Evolutionary conservation across 1,139 yeast species (phyloP).

Genomic region (Nakaseomyces nivariensis): DNA sequence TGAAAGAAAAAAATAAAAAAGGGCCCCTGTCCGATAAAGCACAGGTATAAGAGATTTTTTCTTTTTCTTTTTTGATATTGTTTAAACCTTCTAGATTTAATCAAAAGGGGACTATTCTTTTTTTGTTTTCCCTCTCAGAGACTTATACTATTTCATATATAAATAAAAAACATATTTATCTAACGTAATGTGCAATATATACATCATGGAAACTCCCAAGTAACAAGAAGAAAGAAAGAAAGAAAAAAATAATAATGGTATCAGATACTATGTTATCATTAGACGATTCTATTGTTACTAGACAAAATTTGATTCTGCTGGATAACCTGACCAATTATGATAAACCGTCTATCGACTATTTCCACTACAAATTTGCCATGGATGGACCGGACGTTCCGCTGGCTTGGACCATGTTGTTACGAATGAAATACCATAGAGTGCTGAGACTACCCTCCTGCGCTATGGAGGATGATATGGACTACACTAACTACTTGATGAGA

Average conservation of each 20-base stretch:
- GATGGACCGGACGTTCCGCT: constrained; percentile 13
- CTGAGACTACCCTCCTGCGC: constrained; percentile 20
- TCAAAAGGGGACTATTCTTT: too few species aligned
- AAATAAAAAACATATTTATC: too few species aligned
- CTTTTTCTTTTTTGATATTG: too few species aligned
- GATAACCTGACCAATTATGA: constrained; percentile 18
- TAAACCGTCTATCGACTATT: constrained; percentile 18
- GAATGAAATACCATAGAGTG: constrained; percentile 16
- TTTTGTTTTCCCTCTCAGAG: too few species aligned
- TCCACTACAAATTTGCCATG: constrained; percentile 12
- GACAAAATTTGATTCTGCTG: constrained; percentile 17
- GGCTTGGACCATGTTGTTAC: constrained; percentile 15
- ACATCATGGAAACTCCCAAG: too few species aligned
- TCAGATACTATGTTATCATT: not conserved
- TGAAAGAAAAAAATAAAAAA: too few species aligned
- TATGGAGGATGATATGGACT: constrained; percentile 15
- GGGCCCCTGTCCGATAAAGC: too few species aligned
- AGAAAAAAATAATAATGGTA: not conserved
- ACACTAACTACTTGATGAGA: constrained; percentile 16
- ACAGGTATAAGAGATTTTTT: too few species aligned
- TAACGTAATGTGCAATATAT: too few species aligned
- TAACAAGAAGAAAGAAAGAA: too few species aligned
- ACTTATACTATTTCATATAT: too few species aligned
- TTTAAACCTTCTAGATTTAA: too few species aligned
- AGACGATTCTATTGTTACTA: constrained; percentile 17